Conservation (phyloP, 164 flowering plant species). For the Warburgia ugandensis region DNA sequence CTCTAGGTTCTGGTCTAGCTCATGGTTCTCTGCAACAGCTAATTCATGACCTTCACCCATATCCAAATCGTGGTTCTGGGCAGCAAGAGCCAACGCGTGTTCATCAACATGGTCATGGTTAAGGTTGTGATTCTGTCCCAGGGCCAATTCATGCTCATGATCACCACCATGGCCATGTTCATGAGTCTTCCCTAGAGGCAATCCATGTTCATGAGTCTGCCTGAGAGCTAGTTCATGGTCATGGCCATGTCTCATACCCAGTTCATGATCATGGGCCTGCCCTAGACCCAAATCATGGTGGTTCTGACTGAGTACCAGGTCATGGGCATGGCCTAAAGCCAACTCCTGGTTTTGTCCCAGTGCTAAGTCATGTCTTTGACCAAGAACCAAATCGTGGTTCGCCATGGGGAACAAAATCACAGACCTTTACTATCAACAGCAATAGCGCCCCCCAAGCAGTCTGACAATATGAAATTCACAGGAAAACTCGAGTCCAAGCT, state of each 20-base stretch:
- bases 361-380: too few relatives aligned
- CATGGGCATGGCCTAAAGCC: constrained; percentile 19
- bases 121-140: constrained; percentile 20
- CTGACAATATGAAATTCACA: neutral
- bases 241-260: constrained; percentile 26
- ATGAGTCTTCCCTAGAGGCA: constrained; percentile 4
- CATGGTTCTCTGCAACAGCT: too few relatives aligned
- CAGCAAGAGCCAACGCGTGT: constrained; percentile 15
- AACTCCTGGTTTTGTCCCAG: too few relatives aligned
- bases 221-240: constrained; percentile 30
- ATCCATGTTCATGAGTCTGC: constrained; percentile 18
- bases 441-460: too few relatives aligned
- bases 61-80: constrained; percentile 40
- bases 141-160: constrained; percentile 16
- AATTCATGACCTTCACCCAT: constrained; percentile 17
- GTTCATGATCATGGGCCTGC: constrained; percentile 33
- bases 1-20: constrained; percentile 43
- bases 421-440: too few relatives aligned
- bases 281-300: constrained; percentile 39
- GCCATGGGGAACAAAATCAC: constrained; percentile 5
- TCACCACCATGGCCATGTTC: constrained; percentile 3
- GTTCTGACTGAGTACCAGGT: constrained; percentile 2
- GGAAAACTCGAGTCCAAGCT: neutral
- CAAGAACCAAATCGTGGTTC: constrained; percentile 19
- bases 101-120: too few relatives aligned